phyloP scores from a whole-genome alignment of 768 basidiomycete species.

The Lactarius sp. region DNA sequence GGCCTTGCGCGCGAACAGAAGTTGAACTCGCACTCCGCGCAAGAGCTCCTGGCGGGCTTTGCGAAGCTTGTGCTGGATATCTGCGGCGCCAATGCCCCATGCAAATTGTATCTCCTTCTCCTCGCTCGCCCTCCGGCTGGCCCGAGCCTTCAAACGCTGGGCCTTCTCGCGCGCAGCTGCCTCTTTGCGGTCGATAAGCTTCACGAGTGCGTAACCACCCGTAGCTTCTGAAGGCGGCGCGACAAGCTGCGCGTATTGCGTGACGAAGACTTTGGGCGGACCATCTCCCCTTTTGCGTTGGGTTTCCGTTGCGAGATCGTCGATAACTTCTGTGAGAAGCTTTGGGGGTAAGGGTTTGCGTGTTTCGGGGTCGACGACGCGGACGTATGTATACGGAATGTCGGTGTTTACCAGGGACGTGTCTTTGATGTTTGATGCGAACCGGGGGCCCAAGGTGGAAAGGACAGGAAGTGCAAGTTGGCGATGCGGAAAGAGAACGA shows the following conservation, averaged over 20 bases:
- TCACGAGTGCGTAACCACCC: constrained; percentile 25
- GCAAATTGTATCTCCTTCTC: constrained; percentile 37
- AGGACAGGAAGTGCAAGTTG: neutral
- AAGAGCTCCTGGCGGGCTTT: constrained; percentile 31
- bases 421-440: constrained; percentile 8
- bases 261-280: neutral
- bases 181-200: constrained; percentile 14
- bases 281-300: neutral
- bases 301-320: constrained; percentile 7
- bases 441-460: neutral
- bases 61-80: constrained; percentile 37
- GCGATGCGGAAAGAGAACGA: neutral
- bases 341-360: constrained; percentile 18
- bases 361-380: constrained; percentile 25
- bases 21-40: constrained; percentile 31
- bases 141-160: constrained; percentile 11
- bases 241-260: constrained; percentile 22
- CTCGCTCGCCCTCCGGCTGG: constrained; percentile 22
- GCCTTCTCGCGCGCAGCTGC: constrained; percentile 16
- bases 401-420: constrained; percentile 21
- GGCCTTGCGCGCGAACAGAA: constrained; percentile 32
- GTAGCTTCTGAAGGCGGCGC: constrained; percentile 20
- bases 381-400: constrained; percentile 22
- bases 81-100: constrained; percentile 34
- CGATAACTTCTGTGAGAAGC: constrained; percentile 17